phyloP scores from a whole-genome alignment of 352 stramenopile genomes.

The Thalassiosira gravida region DNA sequence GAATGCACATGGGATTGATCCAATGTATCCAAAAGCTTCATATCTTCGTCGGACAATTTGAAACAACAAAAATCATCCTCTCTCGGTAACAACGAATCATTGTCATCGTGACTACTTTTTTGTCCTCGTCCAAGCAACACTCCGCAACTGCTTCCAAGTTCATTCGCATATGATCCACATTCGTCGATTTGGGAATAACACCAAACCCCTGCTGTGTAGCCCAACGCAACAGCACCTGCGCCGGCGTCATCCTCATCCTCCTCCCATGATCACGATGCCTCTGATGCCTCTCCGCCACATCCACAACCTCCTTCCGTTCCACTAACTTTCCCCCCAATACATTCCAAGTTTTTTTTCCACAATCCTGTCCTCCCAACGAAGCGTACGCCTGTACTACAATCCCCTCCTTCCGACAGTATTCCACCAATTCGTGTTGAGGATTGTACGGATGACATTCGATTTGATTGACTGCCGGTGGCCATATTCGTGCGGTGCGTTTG shows the following conservation, averaged over 20 bases:
- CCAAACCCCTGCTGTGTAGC: slow-evolving; percentile 74
- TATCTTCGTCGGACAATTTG: slow-evolving; percentile 69
- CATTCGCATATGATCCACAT: slow-evolving; percentile 61
- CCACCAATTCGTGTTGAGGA: slow-evolving; percentile 78
- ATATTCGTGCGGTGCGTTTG: slow-evolving; percentile 50
- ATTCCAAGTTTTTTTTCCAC: slow-evolving; percentile 64
- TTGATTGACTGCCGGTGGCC: slow-evolving; percentile 86
- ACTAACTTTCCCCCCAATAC: slow-evolving; percentile 60
- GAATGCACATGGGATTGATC: too few species aligned
- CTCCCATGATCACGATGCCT: not conserved
- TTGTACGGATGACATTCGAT: slow-evolving; percentile 88
- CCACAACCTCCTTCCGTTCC: slow-evolving; percentile 60
- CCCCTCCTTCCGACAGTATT: slow-evolving; percentile 77
- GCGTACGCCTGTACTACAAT: slow-evolving; percentile 86
- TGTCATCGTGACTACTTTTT: too few species aligned
- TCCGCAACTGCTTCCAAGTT: too few species aligned
- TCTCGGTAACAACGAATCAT: too few species aligned
- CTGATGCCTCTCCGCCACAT: slow-evolving; percentile 55
- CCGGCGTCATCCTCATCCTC: slow-evolving; percentile 60
- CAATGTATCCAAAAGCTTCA: slow-evolving; percentile 65
- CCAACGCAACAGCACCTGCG: slow-evolving; percentile 86
- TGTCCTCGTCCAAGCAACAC: too few species aligned
- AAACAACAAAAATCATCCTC: slow-evolving; percentile 79
- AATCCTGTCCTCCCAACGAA: slow-evolving; percentile 82
- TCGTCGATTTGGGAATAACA: slow-evolving; percentile 82